phyloP scores from a whole-genome alignment of 2,329 filamentous ascomycete genomes.

The Aspergillus sp. region DNA sequence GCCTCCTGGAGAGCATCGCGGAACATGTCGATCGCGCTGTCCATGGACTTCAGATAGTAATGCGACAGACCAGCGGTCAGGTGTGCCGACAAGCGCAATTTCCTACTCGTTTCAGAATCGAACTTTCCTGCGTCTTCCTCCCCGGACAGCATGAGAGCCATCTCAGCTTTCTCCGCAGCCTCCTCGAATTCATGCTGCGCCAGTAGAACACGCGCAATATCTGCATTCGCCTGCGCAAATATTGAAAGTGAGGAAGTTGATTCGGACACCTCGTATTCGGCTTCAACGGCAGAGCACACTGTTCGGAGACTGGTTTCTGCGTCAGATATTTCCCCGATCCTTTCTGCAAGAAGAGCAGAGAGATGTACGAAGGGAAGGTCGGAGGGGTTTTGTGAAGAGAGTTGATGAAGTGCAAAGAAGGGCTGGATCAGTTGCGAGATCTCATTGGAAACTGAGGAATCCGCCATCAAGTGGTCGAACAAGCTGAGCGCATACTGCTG shows the following conservation, averaged over 20 bases:
- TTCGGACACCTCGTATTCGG: slow-evolving; percentile 81
- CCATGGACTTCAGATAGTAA: slow-evolving; percentile 67
- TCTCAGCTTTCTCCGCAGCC: slow-evolving; percentile 77
- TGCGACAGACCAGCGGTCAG: slow-evolving; percentile 81
- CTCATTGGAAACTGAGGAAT: slow-evolving; percentile 53
- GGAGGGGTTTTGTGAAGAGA: slow-evolving; percentile 68
- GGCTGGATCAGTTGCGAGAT: slow-evolving; percentile 72
- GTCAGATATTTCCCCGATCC: slow-evolving; percentile 66
- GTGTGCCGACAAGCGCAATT: slow-evolving; percentile 77
- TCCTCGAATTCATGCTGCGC: slow-evolving; percentile 63
- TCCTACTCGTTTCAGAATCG: slow-evolving; percentile 61
- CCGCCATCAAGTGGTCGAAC: slow-evolving; percentile 75
- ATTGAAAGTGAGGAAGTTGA: slow-evolving; percentile 69
- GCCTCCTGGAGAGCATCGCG: slow-evolving; percentile 77
- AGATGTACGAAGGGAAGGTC: slow-evolving; percentile 76
- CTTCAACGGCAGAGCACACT: slow-evolving; percentile 70
- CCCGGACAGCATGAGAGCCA: slow-evolving; percentile 76
- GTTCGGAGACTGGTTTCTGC: slow-evolving; percentile 64
- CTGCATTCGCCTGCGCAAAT: slow-evolving; percentile 81
- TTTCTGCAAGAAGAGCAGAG: slow-evolving; percentile 76
- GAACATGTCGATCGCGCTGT: slow-evolving; percentile 75
- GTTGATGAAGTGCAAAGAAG: slow-evolving; percentile 82
- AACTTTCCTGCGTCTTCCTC: slow-evolving; percentile 66
- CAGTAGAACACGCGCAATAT: slow-evolving; percentile 81
- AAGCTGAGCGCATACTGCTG: slow-evolving; percentile 76